Evolutionary conservation across 768 basidiomycete genomes (phyloP).

Genomic region (Serendipita sp.): DNA sequence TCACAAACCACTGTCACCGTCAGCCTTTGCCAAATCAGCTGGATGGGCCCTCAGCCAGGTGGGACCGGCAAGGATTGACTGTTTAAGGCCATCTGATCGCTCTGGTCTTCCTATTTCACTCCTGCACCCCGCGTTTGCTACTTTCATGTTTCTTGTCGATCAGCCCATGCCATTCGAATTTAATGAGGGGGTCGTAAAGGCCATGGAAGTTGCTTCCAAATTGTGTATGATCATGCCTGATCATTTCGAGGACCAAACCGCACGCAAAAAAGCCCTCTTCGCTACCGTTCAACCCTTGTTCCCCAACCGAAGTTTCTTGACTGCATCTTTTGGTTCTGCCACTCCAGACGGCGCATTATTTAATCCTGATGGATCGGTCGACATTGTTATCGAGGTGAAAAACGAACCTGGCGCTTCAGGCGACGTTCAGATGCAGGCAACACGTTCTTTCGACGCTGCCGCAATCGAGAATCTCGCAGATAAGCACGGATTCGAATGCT

Average conservation of each 20-base stretch:
- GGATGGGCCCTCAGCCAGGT: no score
- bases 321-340: not conserved
- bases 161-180: no score
- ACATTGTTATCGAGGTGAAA: not conserved
- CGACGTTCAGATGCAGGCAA: not conserved
- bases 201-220: no score
- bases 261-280: not conserved
- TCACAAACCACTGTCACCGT: no score
- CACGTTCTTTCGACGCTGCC: not conserved
- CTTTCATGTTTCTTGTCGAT: no score
- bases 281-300: not conserved
- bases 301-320: not conserved
- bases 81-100: no score
- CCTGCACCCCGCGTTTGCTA: no score
- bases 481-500: not conserved
- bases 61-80: no score
- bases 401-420: not conserved
- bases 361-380: not conserved
- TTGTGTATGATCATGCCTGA: not conserved
- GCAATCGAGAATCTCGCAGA: not conserved
- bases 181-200: no score
- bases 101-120: no score
- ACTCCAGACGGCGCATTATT: not conserved
- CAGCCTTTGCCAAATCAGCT: no score
- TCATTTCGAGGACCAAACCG: not conserved